These are phyloP conservation scores for Aspergillus sparsus DNA, from an alignment of 495 filamentous ascomycete genomes.

Conservation along the genomic window DNA sequence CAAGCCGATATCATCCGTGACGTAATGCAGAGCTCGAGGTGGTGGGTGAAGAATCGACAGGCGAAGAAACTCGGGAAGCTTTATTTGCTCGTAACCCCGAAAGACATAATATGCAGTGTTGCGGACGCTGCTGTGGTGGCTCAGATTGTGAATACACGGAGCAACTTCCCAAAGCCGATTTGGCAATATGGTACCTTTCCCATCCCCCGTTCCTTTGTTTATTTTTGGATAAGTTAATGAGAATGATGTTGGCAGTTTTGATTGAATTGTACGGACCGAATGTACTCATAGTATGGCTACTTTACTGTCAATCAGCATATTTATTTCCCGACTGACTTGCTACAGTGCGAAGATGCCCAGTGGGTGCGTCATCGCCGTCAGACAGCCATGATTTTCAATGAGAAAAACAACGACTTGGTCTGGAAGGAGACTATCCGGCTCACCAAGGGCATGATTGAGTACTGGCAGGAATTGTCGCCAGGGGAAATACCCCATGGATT, in stretches of 20 bases:
- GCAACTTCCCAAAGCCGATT: slow-evolving; percentile 46
- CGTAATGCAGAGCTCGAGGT: slow-evolving; percentile 13
- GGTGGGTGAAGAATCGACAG: slow-evolving; percentile 38
- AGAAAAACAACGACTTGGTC: slow-evolving; percentile 49
- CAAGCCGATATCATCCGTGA: slow-evolving; percentile 20
- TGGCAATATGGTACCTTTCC: slow-evolving; percentile 32
- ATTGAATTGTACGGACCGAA: slow-evolving; percentile 51
- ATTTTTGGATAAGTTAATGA: not conserved
- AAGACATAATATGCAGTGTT: slow-evolving; percentile 41
- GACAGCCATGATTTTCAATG: slow-evolving; percentile 45
- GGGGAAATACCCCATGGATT: not conserved
- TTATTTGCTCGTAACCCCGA: slow-evolving; percentile 47
- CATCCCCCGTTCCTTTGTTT: not conserved
- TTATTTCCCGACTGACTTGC: not conserved
- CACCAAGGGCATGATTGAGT: slow-evolving; percentile 31
- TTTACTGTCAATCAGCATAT: not conserved
- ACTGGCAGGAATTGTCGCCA: slow-evolving; percentile 33
- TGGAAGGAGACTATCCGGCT: slow-evolving; percentile 42
- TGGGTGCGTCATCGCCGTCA: slow-evolving; percentile 52
- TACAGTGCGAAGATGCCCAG: slow-evolving; percentile 37
- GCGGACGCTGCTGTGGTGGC: slow-evolving; percentile 40
- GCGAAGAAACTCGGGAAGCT: slow-evolving; percentile 43
- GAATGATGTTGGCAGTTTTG: slow-evolving; percentile 25
- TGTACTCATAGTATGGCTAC: slow-evolving; percentile 37
- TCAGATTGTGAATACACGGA: slow-evolving; percentile 37